Conservation (phyloP, 2,329 filamentous ascomycete species). For the Podosphaera fusca region DNA sequence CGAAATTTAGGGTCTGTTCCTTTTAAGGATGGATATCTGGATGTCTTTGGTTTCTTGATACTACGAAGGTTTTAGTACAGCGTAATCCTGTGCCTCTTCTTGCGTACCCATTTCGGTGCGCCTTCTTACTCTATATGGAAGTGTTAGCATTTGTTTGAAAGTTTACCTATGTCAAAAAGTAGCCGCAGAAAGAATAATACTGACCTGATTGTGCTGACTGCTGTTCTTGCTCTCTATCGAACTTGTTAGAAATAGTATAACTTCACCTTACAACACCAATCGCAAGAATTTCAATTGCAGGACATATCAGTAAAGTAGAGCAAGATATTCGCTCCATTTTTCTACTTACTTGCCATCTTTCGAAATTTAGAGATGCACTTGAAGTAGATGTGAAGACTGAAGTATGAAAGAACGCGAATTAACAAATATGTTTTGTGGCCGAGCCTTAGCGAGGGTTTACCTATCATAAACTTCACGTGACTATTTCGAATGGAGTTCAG, state of each 20-base stretch:
- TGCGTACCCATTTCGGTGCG: constrained; percentile 87
- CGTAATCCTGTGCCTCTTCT: not conserved
- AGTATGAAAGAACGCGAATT: no score
- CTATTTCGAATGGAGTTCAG: no score
- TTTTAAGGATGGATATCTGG: constrained; percentile 95
- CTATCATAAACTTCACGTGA: no score
- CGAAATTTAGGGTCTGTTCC: constrained; percentile 99
- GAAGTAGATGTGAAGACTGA: no score
- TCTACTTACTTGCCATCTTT: no score
- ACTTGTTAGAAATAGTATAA: not conserved
- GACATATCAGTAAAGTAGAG: no score
- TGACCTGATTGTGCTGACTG: constrained; percentile 8
- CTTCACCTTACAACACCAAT: no score
- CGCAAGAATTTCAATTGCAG: no score
- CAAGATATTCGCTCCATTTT: no score
- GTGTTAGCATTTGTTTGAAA: constrained; percentile 1
- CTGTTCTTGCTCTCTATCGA: constrained; percentile 4
- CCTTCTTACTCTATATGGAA: constrained; percentile 60
- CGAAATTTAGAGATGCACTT: no score
- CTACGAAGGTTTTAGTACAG: constrained; percentile 23
- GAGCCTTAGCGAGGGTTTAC: no score
- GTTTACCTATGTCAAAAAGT: not conserved
- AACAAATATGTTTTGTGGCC: no score
- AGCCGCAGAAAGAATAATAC: not conserved
- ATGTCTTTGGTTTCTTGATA: constrained; percentile 99